Percentiles rank a stretch among this genome's conserved stretches.
phyloP scores from a whole-genome alignment of 2,329 filamentous ascomycete genomes.

The Cercospora zeina region DNA sequence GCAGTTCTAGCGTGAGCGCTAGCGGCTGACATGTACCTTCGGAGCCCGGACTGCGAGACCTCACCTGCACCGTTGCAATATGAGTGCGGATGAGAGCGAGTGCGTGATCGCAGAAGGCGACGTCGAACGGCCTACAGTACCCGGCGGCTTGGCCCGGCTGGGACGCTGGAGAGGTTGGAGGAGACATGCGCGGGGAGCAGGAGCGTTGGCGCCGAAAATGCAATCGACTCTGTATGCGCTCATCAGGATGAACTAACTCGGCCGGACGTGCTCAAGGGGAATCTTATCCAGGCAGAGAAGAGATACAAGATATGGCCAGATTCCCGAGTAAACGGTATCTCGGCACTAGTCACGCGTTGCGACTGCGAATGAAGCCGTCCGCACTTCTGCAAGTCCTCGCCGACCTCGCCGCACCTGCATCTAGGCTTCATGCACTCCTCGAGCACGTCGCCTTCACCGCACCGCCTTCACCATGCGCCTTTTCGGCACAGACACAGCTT shows the following conservation, averaged over 20 bases:
- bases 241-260: background rate
- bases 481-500: background rate
- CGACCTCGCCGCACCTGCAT: background rate
- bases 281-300: too few species aligned
- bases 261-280: too few species aligned
- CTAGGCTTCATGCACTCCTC: slow-evolving; percentile 1
- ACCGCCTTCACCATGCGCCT: background rate
- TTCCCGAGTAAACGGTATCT: too few species aligned
- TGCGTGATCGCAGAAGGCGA: too few species aligned
- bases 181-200: background rate
- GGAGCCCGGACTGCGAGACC: background rate
- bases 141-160: background rate
- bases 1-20: background rate
- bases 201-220: background rate
- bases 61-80: background rate
- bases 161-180: background rate
- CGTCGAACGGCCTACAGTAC: background rate
- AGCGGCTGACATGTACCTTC: background rate
- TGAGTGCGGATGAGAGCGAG: background rate
- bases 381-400: background rate
- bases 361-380: background rate
- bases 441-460: background rate
- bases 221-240: background rate
- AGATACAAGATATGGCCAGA: too few species aligned
- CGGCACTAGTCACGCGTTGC: background rate